Percentiles rank a stretch among this genome's conserved stretches.
Evolutionary conservation across 2,329 filamentous ascomycete species (phyloP).

Genomic region (Neonectria ditissima): DNA sequence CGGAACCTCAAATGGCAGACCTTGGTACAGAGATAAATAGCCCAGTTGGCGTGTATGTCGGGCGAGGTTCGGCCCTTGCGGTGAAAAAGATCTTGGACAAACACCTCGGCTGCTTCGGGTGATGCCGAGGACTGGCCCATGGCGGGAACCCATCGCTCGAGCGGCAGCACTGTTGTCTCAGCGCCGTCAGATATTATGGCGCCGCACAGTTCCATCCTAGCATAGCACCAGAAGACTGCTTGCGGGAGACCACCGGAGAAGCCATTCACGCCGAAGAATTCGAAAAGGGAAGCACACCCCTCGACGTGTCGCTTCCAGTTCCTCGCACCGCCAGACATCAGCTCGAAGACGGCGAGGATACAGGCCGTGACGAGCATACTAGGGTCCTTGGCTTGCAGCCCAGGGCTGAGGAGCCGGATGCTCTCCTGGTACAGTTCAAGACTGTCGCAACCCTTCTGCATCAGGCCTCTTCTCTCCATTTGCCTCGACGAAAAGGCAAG

Average conservation of each 20-base stretch:
- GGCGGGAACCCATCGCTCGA: conserved; percentile 60
- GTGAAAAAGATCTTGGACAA: conserved; percentile 41
- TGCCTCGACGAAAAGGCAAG: conserved; percentile 66
- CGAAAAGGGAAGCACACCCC: conserved; percentile 65
- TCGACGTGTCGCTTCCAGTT: conserved; percentile 68
- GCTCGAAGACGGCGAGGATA: conserved; percentile 60
- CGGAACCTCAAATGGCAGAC: conserved; percentile 59
- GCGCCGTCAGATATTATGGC: conserved; percentile 64
- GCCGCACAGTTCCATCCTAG: conserved; percentile 67
- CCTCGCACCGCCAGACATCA: conserved; percentile 60
- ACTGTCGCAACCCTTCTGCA: conserved; percentile 61
- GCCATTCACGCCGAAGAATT: conserved; percentile 63
- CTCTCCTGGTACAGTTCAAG: conserved; percentile 65
- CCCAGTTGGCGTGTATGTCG: conserved; percentile 67
- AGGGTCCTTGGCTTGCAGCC: conserved; percentile 57
- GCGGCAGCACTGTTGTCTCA: conserved; percentile 60
- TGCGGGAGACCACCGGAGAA: conserved; percentile 57
- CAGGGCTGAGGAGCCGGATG: conserved; percentile 57
- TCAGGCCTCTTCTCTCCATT: conserved; percentile 62
- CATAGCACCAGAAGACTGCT: conserved; percentile 70
- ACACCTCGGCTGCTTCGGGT: conserved; percentile 43
- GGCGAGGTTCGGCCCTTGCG: conserved; percentile 46
- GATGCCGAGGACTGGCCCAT: conserved; percentile 23
- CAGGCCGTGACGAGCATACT: conserved; percentile 60
- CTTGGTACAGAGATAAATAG: conserved; percentile 64